Conservation (phyloP, 2,329 filamentous ascomycete species). For the Tolypocladium ovalisporum region DNA sequence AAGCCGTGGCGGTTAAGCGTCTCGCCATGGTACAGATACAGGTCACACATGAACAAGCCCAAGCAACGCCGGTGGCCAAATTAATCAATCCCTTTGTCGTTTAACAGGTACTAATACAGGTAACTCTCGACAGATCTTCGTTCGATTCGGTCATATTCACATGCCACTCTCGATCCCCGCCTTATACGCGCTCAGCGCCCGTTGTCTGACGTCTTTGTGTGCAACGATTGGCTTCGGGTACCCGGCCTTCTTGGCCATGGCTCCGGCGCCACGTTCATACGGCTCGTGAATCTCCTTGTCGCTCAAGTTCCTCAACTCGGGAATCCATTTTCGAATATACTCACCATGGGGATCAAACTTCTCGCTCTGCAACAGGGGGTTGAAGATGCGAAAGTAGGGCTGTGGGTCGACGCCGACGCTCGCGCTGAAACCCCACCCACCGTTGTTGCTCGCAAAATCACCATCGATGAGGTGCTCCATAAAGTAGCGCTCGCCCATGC, state of each 20-base stretch:
- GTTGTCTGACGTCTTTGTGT: constrained; percentile 58
- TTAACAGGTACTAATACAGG: neutral
- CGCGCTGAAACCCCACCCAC: constrained; percentile 46
- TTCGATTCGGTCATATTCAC: neutral
- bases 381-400: constrained; percentile 87
- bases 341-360: constrained; percentile 71
- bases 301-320: constrained; percentile 54
- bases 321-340: constrained; percentile 77
- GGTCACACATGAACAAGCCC: constrained; percentile 37
- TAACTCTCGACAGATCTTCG: neutral
- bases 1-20: constrained; percentile 47
- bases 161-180: constrained; percentile 23
- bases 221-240: constrained; percentile 69
- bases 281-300: constrained; percentile 72
- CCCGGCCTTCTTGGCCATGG: constrained; percentile 49
- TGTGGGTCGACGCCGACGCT: constrained; percentile 72
- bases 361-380: constrained; percentile 73
- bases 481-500: constrained; percentile 70
- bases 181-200: constrained; percentile 62
- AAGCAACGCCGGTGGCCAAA: neutral
- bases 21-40: constrained; percentile 56
- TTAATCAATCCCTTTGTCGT: neutral
- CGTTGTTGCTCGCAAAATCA: constrained; percentile 70
- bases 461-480: constrained; percentile 74
- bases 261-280: constrained; percentile 52